Base-by-base conservation (phyloP, 2,329 filamentous ascomycete species). In the Phialocephala subalpina region DNA sequence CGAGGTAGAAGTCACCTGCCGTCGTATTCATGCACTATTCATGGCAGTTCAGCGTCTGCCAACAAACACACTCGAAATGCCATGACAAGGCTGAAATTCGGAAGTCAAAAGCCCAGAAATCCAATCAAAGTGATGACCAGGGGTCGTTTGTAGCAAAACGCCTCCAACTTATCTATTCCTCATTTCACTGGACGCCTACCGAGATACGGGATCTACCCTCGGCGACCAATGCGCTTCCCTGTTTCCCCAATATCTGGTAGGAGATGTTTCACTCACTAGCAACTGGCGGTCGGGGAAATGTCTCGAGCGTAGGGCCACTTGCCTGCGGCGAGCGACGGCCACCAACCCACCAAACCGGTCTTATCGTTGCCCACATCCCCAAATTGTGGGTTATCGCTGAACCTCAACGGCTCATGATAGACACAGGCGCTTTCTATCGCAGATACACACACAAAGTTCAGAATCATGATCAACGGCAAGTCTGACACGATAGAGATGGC, bases 241-340 rank as follows among this genome's bases (percentile, higher is more conserved):
- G 22, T 27, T 40, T 27, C n/a, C 52, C 33, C 55, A 57, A 57
- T 38, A 57, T 57, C 18, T 20, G 20, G 14, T 33, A 38, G 29
- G 55, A 14, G 33, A 38, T 20, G 55, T 57, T 40, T 36, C 55
- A 57, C 35, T 35, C 25, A 55, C 29, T 57, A 35, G 29, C 55
- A 57, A 22, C 55, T 38, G 20, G 29, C 55, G 33, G 29, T 49
- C 55, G 29, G 55, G 55, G 55, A 57, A 38, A n/a, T 57, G n/a
- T 53, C 49, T 57, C 53, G 40, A 42, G 57, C 38, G 40, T 42
- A 55, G 61, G 61, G 61, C 49, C 45, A 52, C 7, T 16, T 61
- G 67, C 67, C 70, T 65, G 16, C 67, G 70, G 68, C 67, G 62
- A 67, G 66, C 66, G 67, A 59, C 67, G 67, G 66, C 67, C 60